Evolutionary conservation across 2,329 filamentous ascomycete genomes (phyloP).

Genomic region (Aspergillus sp.): DNA sequence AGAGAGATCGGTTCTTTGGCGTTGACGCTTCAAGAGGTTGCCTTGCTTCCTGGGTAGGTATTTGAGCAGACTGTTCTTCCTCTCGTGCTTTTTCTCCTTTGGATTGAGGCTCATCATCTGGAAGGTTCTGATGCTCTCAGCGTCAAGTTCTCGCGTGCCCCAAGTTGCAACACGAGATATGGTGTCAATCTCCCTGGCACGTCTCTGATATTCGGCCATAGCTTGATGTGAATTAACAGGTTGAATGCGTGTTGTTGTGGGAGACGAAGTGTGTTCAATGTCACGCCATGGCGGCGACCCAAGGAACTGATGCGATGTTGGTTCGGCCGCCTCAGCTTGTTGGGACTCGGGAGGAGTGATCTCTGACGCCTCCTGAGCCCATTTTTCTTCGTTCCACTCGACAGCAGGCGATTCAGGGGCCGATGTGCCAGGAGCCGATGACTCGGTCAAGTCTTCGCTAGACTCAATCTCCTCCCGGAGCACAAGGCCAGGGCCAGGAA

Average conservation of each 20-base stretch:
- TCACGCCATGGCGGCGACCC: conserved; percentile 56
- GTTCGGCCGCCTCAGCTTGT: conserved; percentile 35
- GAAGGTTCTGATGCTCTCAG: conserved; percentile 51
- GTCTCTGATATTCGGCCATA: conserved; percentile 57
- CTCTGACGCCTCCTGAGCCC: conserved; percentile 28
- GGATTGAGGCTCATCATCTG: conserved; percentile 46
- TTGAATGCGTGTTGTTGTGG: conserved; percentile 44
- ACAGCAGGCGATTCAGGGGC: conserved; percentile 25
- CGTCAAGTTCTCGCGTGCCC: conserved; percentile 56
- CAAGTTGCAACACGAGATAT: conserved; percentile 61
- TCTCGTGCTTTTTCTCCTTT: conserved; percentile 47
- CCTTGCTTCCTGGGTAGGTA: conserved; percentile 48
- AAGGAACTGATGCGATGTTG: conserved; percentile 43
- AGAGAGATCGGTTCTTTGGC: conserved; percentile 41
- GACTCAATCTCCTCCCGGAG: conserved; percentile 50
- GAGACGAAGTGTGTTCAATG: conserved; percentile 35
- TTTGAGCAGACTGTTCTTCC: conserved; percentile 53
- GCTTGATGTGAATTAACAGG: conserved; percentile 59
- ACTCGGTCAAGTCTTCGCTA: conserved; percentile 34
- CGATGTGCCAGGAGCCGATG: conserved; percentile 2
- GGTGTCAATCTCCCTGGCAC: conserved; percentile 57
- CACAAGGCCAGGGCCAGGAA: conserved; percentile 58
- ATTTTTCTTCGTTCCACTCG: conserved; percentile 29
- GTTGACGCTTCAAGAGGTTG: conserved; percentile 52
- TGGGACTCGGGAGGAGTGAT: conserved; percentile 30